Percentiles rank a stretch among this genome's conserved stretches.
Evolutionary conservation across 495 filamentous ascomycete genomes (phyloP).

Genomic region (Penicillium fimorum): DNA sequence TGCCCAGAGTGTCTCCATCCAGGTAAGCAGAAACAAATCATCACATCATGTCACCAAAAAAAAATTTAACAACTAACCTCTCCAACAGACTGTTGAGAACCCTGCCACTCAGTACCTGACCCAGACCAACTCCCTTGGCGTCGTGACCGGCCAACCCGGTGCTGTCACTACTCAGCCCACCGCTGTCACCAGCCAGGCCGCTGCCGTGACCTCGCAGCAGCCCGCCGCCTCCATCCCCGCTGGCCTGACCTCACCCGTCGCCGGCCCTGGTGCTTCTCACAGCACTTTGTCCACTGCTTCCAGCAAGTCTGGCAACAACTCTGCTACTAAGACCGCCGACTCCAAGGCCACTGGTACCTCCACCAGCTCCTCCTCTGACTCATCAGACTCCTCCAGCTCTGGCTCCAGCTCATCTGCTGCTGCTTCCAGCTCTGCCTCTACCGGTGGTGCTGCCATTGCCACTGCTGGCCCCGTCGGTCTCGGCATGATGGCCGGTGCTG

Average conservation of each 20-base stretch:
- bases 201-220: conserved; percentile 44
- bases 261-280: conserved; percentile 20
- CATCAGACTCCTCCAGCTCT: conserved; percentile 17
- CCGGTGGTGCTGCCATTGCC: conserved; percentile 34
- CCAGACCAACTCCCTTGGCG: conserved; percentile 55
- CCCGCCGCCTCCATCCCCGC: conserved; percentile 50
- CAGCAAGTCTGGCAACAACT: conserved; percentile 19
- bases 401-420: conserved; percentile 27
- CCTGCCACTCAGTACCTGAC: conserved; percentile 45
- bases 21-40: conserved; percentile 23
- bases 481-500: conserved; percentile 43
- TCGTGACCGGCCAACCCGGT: conserved; percentile 52
- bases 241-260: conserved; percentile 35
- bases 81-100: conserved; percentile 24
- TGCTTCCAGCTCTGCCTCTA: conserved; percentile 28
- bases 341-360: conserved; percentile 7
- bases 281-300: conserved; percentile 11
- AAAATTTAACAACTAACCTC: not conserved
- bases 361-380: conserved; percentile 14
- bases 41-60: not conserved
- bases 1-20: conserved; percentile 19
- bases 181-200: conserved; percentile 42
- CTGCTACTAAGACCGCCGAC: conserved; percentile 10
- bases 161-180: conserved; percentile 36
- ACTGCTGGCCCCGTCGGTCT: conserved; percentile 42